Evolutionary conservation across 2,329 filamentous ascomycete species (phyloP), one percentile per base, ranked within the genome.

Genomic region (Diaporthe velutina): DNA sequence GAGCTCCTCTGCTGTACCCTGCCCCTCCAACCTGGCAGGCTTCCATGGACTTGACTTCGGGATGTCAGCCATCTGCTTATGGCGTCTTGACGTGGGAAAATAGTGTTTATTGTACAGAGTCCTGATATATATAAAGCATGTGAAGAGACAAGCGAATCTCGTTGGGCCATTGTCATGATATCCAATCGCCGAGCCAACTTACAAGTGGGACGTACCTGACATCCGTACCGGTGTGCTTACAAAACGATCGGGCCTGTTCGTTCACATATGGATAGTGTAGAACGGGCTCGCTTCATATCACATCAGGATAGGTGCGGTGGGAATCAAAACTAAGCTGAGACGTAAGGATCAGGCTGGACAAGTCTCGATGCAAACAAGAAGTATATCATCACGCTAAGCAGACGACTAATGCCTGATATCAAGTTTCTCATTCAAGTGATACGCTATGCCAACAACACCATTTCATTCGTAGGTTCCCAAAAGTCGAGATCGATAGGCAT

Each of bases 381-480:
- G n/a, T n/a, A 15, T 19, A 25, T 17, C 15, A 30, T 68, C 48
- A 54, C 64, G 48, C 33, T 54, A 22, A 9, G 33, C 54, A 19
- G 30, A 28, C 48, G 33, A 38, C 9, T 54, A 15, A 52, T 13
- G n/a, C 45, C 40, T 54, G 33, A 68, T 67, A 28, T 54, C 13
- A 25, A 68, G 10, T 54, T 54, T 8, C 40, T 17, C 64, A 68
- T 68, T 68, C 64, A 68, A 67, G 45, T 68, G 10, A 68, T 68
- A 68, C 64, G 64, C 64, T 68, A 68, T 68, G 64, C 48, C 64
- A 54, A 52, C 28, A 54, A 68, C 48, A 38, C 64, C 48, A 52
- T 48, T 33, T 68, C 48, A 35, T 38, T 40, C n/a, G 45, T 68
- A 40, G 33, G 64, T 54, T 54, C 48, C 64, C 48, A 68, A 38